Conservation (phyloP, 148 eudicot species). For the Chenopodium album region DNA sequence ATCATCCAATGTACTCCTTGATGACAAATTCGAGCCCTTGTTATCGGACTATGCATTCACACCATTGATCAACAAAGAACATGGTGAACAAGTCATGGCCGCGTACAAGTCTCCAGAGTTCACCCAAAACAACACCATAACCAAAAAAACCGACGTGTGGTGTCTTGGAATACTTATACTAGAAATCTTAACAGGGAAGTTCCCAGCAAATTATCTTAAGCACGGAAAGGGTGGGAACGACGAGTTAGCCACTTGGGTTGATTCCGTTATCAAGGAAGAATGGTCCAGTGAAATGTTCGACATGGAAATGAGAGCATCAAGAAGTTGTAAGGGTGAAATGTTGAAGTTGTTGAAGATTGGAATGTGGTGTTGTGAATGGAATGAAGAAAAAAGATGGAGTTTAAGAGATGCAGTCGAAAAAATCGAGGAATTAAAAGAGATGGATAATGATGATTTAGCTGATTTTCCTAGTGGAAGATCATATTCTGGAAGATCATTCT, state of each 20-base stretch:
- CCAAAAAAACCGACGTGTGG: constrained; percentile 83
- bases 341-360: constrained; percentile 74
- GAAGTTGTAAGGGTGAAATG: constrained; percentile 65
- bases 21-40: constrained; percentile 53
- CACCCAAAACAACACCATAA: constrained; percentile 29
- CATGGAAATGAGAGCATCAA: constrained; percentile 53
- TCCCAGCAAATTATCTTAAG: constrained; percentile 70
- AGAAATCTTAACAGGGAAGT: constrained; percentile 69
- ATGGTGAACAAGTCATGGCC: constrained; percentile 74
- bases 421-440: constrained; percentile 71
- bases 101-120: constrained; percentile 89
- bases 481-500: not conserved
- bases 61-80: constrained; percentile 65
- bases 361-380: constrained; percentile 76
- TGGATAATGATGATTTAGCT: constrained; percentile 43
- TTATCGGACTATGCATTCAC: constrained; percentile 63
- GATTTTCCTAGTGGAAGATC: constrained; percentile 34
- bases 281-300: constrained; percentile 80
- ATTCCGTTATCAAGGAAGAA: constrained; percentile 71
- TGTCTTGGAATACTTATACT: constrained; percentile 80
- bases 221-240: constrained; percentile 57
- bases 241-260: constrained; percentile 72
- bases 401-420: constrained; percentile 55
- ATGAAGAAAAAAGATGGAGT: constrained; percentile 65
- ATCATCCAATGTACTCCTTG: constrained; percentile 81